phyloP scores from a whole-genome alignment of 768 basidiomycete genomes.

The Suillus americanus region DNA sequence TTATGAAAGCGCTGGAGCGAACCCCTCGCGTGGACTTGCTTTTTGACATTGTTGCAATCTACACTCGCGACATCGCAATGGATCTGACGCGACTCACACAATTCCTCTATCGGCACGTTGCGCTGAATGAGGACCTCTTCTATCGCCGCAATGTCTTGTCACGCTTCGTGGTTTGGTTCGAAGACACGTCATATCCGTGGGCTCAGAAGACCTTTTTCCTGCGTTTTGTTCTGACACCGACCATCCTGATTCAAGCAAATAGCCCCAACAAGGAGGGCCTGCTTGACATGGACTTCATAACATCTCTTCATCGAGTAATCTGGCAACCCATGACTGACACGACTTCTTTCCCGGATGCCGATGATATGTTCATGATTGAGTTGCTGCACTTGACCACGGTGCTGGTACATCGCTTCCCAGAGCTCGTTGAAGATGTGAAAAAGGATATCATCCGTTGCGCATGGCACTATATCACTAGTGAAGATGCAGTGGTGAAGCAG shows the following conservation, averaged over 20 bases:
- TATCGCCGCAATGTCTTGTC: conserved; percentile 82
- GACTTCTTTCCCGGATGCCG: conserved; percentile 51
- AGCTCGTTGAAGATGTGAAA: conserved; percentile 76
- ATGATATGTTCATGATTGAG: conserved; percentile 90
- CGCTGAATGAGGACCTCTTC: conserved; percentile 62
- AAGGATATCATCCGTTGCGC: conserved; percentile 94
- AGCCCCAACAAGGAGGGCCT: conserved; percentile 56
- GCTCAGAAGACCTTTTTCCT: conserved; percentile 77
- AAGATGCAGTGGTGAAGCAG: conserved; percentile 91
- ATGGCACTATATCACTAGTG: conserved; percentile 83
- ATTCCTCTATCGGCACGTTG: conserved; percentile 87
- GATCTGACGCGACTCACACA: conserved; percentile 77
- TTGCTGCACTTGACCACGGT: conserved; percentile 86
- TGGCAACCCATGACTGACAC: conserved; percentile 78
- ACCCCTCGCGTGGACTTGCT: conserved; percentile 83
- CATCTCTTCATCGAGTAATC: conserved; percentile 66
- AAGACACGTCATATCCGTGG: conserved; percentile 59
- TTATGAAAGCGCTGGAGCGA: conserved; percentile 67
- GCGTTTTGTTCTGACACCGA: conserved; percentile 86
- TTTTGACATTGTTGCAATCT: conserved; percentile 84
- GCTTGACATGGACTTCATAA: conserved; percentile 69
- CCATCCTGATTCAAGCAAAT: conserved; percentile 73
- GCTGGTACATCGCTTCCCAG: conserved; percentile 80
- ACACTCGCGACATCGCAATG: conserved; percentile 75
- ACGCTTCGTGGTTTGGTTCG: conserved; percentile 87